Conservation (phyloP, 1,284 basidiomycete species). For the Moesziomyces parantarcticus region DNA sequence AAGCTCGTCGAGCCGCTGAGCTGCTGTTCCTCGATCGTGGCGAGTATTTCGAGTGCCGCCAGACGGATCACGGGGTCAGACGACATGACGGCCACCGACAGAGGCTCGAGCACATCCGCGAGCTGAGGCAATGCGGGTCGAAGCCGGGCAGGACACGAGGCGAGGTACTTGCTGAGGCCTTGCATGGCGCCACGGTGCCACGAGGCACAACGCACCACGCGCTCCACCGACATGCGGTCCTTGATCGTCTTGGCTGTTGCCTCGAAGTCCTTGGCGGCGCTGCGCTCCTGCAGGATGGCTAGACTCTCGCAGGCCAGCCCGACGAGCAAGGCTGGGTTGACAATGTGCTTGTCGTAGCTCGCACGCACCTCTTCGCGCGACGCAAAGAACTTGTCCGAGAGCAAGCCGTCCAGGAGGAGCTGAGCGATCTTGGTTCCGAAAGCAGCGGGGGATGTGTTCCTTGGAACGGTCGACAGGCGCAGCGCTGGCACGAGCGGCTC, state of each 20-base stretch:
- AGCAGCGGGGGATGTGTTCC: slow-evolving; percentile 13
- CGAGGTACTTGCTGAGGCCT: slow-evolving; percentile 41
- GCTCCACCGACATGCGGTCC: slow-evolving; percentile 16
- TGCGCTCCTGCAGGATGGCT: slow-evolving; percentile 36
- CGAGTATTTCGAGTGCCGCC: slow-evolving; percentile 52
- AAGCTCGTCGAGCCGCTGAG: slow-evolving; percentile 7
- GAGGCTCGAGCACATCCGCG: slow-evolving; percentile 16
- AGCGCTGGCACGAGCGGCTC: slow-evolving; percentile 46
- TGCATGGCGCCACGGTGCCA: slow-evolving; percentile 40
- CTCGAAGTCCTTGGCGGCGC: slow-evolving; percentile 17
- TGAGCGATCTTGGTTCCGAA: slow-evolving; percentile 23
- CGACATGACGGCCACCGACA: slow-evolving; percentile 42
- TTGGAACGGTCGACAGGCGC: slow-evolving; percentile 31
- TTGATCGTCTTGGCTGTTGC: slow-evolving; percentile 22
- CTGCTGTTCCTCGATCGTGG: slow-evolving; percentile 26
- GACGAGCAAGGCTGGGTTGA: slow-evolving; percentile 39
- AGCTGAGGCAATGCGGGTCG: slow-evolving; percentile 33
- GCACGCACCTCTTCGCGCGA: slow-evolving; percentile 16
- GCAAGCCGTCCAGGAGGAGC: slow-evolving; percentile 31
- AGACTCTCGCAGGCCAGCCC: slow-evolving; percentile 39
- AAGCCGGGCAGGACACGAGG: slow-evolving; percentile 20
- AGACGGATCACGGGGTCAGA: slow-evolving; percentile 51
- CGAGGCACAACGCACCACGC: slow-evolving; percentile 30
- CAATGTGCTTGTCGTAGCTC: slow-evolving; percentile 30
- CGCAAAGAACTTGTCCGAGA: slow-evolving; percentile 20